Evolutionary conservation across 768 basidiomycete species (phyloP), one percentile per base, ranked within the genome.

Genomic region (Chalciporus piperatus): DNA sequence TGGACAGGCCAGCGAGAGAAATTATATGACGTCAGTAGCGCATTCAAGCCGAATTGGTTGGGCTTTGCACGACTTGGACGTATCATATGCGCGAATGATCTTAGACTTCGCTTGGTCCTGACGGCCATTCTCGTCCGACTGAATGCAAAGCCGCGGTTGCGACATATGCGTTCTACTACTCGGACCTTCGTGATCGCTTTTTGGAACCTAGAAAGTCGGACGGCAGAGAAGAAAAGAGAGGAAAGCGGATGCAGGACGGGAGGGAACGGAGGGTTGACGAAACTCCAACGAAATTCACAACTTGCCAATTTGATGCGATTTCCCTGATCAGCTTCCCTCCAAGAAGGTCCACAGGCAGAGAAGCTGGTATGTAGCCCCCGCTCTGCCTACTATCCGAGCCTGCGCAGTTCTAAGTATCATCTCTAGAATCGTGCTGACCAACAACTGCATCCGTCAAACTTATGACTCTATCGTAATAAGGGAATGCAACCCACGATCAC

Each of bases 161-260:
- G 80, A 13, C 97, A 86, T 89, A 98, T 92, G 30, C 97, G 84
- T 66, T 99, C 96, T 2, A 94, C 91, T 0, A 97, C 97, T n/a
- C 97, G 84, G 12, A 99, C 97, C 69, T 99, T 99, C 72, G 98
- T 98, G 79, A 99, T 99, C 14, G 97, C 97, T 68, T 98, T 97
- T 70, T 98, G 94, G 74, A 97, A 97, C 70, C 92, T 95, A 52
- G n/a, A n/a, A n/a, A n/a, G n/a, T n/a, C n/a, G n/a, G n/a, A n/a
- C n/a, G 6, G 12, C 14, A 9, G 16, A 6, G 16, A 16, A 35
- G 16, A 35, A 16, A 7, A 25, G 25, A 25, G 25, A 25, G 25
- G 25, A 25, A 25, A 25, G 25, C 7, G 25, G 64, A 63, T 12
- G 45, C 44, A 7, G 59, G 59, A 11, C 40, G 14, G 20, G 25